These are phyloP conservation scores for Sporisorium scitamineum DNA, from an alignment of 1,284 basidiomycete species.

Conservation along the genomic window DNA sequence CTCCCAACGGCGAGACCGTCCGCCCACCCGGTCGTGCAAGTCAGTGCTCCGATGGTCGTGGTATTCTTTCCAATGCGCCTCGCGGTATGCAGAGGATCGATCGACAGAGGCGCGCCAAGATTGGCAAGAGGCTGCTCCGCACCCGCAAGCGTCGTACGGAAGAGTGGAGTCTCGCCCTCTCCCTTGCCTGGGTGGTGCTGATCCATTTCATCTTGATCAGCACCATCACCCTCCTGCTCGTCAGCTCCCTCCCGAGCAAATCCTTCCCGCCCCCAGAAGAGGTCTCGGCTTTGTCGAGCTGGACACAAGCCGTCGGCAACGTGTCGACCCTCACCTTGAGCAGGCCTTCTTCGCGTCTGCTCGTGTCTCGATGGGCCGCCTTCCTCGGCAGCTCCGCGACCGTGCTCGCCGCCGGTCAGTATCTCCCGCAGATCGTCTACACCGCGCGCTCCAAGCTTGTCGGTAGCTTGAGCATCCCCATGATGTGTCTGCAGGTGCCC, in stretches of 20 bases:
- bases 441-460: slow-evolving; percentile 85
- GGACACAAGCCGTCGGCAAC: slow-evolving; percentile 17
- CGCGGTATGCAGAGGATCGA: slow-evolving; percentile 43
- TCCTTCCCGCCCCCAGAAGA: slow-evolving; percentile 46
- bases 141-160: slow-evolving; percentile 70
- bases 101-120: slow-evolving; percentile 36
- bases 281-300: slow-evolving; percentile 24
- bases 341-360: slow-evolving; percentile 54
- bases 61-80: slow-evolving; percentile 32
- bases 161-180: slow-evolving; percentile 82
- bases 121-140: slow-evolving; percentile 15
- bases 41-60: slow-evolving; percentile 8
- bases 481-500: slow-evolving; percentile 94
- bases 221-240: slow-evolving; percentile 34
- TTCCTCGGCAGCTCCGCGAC: slow-evolving; percentile 88
- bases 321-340: slow-evolving; percentile 15
- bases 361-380: slow-evolving; percentile 77
- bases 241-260: slow-evolving; percentile 29
- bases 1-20: slow-evolving; percentile 26
- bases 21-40: slow-evolving; percentile 5
- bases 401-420: slow-evolving; percentile 82
- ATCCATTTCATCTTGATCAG: slow-evolving; percentile 74
- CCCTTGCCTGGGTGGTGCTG: slow-evolving; percentile 79
- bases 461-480: slow-evolving; percentile 89
- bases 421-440: slow-evolving; percentile 84